Conservation (phyloP, 192 early-diverging fungal genomes). For the Coemansia sp. region DNA sequence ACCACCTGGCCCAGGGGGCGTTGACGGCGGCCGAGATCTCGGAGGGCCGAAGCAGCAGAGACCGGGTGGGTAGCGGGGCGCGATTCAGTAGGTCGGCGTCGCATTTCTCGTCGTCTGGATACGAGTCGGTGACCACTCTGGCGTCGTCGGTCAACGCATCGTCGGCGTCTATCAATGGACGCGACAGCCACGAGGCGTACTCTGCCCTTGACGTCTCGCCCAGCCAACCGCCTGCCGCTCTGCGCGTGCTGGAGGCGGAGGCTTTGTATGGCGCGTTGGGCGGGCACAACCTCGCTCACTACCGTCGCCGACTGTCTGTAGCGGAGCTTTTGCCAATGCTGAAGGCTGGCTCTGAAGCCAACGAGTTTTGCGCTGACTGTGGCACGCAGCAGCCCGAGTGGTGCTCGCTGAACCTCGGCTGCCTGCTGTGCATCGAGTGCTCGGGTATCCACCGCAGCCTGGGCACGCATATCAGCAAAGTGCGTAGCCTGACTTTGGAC, state of each 20-base stretch:
- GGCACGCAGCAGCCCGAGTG: constrained; percentile 68
- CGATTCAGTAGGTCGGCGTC: constrained; percentile 20
- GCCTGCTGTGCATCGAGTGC: constrained; percentile 83
- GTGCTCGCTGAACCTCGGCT: constrained; percentile 83
- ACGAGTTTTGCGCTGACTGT: constrained; percentile 59
- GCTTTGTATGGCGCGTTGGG: neutral
- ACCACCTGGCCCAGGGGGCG: neutral
- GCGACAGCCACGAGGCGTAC: constrained; percentile 7
- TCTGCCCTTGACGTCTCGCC: neutral
- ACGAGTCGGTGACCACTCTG: constrained; percentile 17
- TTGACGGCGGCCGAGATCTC: constrained; percentile 1
- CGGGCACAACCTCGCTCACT: neutral
- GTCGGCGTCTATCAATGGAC: constrained; percentile 3
- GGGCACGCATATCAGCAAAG: constrained; percentile 87
- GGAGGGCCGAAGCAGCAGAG: neutral
- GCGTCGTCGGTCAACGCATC: constrained; percentile 20
- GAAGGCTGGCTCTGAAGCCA: constrained; percentile 18
- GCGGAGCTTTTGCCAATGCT: constrained; percentile 21
- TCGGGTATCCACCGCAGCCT: constrained; percentile 91
- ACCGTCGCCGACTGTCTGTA: neutral
- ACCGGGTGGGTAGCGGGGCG: neutral
- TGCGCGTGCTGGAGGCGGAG: neutral
- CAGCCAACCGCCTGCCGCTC: neutral
- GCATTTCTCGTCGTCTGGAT: constrained; percentile 16
- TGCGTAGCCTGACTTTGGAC: constrained; percentile 79